A percentile compares a stretch with the other conserved stretches of the same genome.
phyloP scores from a whole-genome alignment of 1,284 basidiomycete genomes.

The Ceratobasidium sp. region DNA sequence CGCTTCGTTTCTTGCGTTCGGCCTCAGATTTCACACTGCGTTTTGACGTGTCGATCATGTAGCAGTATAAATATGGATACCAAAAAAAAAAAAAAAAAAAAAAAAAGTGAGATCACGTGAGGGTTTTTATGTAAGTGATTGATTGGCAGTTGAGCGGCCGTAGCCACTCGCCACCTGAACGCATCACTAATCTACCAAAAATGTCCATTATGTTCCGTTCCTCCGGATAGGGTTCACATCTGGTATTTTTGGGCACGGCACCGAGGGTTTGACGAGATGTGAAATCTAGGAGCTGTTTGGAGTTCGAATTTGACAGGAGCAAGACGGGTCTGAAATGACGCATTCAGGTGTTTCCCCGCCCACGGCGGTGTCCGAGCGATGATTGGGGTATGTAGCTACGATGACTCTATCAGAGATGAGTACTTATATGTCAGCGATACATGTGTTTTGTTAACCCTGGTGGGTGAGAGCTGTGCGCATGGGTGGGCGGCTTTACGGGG shows the following conservation, averaged over 20 bases:
- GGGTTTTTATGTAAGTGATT: too few relatives aligned
- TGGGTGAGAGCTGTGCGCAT: background rate
- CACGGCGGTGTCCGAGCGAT: background rate
- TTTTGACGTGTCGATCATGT: too few relatives aligned
- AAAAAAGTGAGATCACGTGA: too few relatives aligned
- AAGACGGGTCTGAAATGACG: background rate
- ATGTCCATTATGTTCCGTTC: background rate
- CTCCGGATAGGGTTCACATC: background rate
- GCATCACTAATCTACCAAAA: background rate
- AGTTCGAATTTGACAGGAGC: background rate
- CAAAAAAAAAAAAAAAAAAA: too few relatives aligned
- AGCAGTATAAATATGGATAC: too few relatives aligned
- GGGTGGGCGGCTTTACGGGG: constrained; percentile 4
- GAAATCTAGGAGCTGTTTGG: background rate
- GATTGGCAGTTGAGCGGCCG: constrained; percentile 11
- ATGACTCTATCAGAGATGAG: too few relatives aligned
- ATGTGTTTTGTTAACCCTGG: constrained; percentile 5
- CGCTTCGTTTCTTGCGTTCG: too few relatives aligned
- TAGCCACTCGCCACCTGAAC: background rate
- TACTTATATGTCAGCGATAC: background rate
- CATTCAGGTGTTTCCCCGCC: background rate
- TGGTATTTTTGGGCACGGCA: constrained; percentile 9
- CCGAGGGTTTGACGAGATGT: background rate
- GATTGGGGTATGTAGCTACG: background rate
- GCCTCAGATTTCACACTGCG: too few relatives aligned